A percentile compares a stretch with the other conserved stretches of the same genome.
Evolutionary conservation across 2,329 filamentous ascomycete genomes (phyloP).

Genomic region (Diaporthe sp.): DNA sequence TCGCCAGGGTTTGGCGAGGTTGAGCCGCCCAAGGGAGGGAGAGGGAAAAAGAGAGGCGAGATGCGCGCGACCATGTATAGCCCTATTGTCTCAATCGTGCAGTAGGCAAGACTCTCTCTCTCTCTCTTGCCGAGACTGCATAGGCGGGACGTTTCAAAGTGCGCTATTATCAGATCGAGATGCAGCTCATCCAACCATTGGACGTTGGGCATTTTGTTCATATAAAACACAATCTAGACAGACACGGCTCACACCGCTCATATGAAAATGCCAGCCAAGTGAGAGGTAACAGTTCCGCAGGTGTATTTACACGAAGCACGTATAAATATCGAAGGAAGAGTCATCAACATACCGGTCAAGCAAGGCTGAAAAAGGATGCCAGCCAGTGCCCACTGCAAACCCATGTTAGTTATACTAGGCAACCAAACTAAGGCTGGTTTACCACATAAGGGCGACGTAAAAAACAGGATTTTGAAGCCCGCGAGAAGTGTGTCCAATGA

Average conservation of each 20-base stretch:
- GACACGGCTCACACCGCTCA: neutral
- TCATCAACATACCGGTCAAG: no score
- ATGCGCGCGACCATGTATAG: neutral
- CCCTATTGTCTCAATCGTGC: constrained; percentile 20
- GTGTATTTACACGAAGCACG: neutral
- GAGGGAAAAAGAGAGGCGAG: neutral
- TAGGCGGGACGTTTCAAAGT: constrained; percentile 11
- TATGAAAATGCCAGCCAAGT: neutral
- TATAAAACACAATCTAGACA: neutral
- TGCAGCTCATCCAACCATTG: neutral
- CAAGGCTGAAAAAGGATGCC: constrained; percentile 20
- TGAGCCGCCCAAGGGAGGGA: constrained; percentile 9
- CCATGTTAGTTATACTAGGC: neutral
- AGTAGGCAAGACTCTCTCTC: neutral
- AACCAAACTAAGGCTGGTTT: constrained; percentile 12
- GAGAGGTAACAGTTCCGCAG: neutral
- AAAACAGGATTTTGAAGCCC: neutral
- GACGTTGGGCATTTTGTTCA: neutral
- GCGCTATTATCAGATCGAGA: neutral
- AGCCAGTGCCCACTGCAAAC: neutral
- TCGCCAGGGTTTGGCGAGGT: neutral
- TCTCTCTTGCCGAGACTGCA: constrained; percentile 3
- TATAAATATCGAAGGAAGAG: no score
- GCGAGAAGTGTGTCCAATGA: constrained; percentile 13
- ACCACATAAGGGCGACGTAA: neutral